Conservation (phyloP, 176 grass and related monocot species). For the Dendrocalamus sinicus region DNA sequence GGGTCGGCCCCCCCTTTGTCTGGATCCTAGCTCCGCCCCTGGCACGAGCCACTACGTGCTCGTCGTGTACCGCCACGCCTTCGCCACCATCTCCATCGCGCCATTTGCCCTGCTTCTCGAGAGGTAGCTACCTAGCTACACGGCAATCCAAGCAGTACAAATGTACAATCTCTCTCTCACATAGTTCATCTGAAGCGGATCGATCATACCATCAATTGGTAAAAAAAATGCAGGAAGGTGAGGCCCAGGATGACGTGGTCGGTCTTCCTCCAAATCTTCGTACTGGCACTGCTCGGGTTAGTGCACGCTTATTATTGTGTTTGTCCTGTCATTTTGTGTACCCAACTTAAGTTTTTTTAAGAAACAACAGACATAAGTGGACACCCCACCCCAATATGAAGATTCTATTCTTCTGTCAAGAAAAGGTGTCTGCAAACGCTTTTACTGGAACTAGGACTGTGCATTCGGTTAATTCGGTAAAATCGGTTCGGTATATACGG, state of each 20-base stretch:
- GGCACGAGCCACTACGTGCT: slow-evolving; percentile 98
- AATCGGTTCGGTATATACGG: too few relatives aligned
- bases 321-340: slow-evolving; percentile 12
- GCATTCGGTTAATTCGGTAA: too few relatives aligned
- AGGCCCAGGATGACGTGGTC: slow-evolving; percentile 88
- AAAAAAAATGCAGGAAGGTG: slow-evolving; percentile 66
- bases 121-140: slow-evolving; percentile 21
- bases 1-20: too few relatives aligned
- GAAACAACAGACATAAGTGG: slow-evolving; percentile 21
- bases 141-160: neutral
- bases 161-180: neutral
- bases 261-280: slow-evolving; percentile 88
- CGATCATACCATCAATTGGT: neutral
- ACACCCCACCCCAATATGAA: slow-evolving; percentile 20
- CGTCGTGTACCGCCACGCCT: slow-evolving; percentile 95
- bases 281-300: slow-evolving; percentile 85
- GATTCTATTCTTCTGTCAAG: neutral
- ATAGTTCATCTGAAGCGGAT: slow-evolving; percentile 23
- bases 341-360: neutral
- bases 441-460: neutral
- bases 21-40: too few relatives aligned
- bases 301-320: slow-evolving; percentile 24
- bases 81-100: slow-evolving; percentile 89
- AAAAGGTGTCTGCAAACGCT: slow-evolving; percentile 24
- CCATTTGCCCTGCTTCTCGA: slow-evolving; percentile 89